These are phyloP conservation scores for Truncatella angustata DNA, from an alignment of 2,329 filamentous ascomycete species.

Conservation along the genomic window DNA sequence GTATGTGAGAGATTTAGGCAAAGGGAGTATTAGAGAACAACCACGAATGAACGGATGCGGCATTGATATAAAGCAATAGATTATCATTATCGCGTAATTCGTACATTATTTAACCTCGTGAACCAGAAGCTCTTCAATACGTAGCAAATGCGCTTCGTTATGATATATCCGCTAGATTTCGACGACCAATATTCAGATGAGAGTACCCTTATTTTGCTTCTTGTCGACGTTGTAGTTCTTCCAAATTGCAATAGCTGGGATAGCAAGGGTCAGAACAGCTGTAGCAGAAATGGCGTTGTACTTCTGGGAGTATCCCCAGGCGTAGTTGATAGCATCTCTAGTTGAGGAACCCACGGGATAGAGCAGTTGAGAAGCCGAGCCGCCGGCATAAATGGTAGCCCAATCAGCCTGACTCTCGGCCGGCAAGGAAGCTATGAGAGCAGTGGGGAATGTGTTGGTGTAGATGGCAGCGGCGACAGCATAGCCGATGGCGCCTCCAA, in stretches of 20 bases:
- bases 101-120: no score
- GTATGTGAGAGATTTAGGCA: no score
- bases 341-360: conserved; percentile 48
- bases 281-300: conserved; percentile 48
- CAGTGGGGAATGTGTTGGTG: conserved; percentile 55
- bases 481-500: conserved; percentile 59
- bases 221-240: conserved; percentile 12
- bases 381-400: conserved; percentile 45
- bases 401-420: conserved; percentile 35
- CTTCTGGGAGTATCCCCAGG: conserved; percentile 53
- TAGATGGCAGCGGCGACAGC: conserved; percentile 64
- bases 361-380: conserved; percentile 40
- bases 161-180: no score
- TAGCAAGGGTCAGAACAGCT: conserved; percentile 22
- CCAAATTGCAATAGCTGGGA: conserved; percentile 11
- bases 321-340: conserved; percentile 51
- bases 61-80: no score
- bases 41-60: no score
- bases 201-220: conserved; percentile 13
- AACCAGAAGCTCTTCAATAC: no score
- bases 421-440: no score
- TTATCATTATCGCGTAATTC: no score
- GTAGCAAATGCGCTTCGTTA: no score
- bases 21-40: no score
- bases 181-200: no score